Conservation (phyloP, 78 protist genomes). For the Dictyostelium brefeldianum region DNA sequence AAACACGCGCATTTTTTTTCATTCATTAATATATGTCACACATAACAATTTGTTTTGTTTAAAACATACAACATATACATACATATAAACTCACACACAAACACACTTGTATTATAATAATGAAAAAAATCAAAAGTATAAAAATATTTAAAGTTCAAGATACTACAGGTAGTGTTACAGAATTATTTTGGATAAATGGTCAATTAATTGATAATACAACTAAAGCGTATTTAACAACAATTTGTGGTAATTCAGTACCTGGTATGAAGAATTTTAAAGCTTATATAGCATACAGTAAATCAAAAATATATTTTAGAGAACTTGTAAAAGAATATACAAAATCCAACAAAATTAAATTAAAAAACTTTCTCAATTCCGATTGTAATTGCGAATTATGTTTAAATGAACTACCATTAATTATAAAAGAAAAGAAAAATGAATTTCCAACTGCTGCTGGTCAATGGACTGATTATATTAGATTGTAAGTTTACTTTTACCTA, state of each 20-base stretch:
- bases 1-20: too few species aligned
- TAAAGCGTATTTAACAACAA: neutral
- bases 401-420: neutral
- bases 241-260: neutral
- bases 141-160: neutral
- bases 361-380: neutral
- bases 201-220: neutral
- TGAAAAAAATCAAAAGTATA: neutral
- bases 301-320: neutral
- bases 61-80: too few species aligned
- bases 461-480: neutral
- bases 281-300: neutral
- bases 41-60: too few species aligned
- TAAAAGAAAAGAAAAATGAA: neutral
- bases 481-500: neutral
- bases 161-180: neutral
- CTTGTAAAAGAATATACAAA: neutral
- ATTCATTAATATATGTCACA: too few species aligned
- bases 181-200: neutral
- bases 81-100: too few species aligned
- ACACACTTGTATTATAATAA: too few species aligned
- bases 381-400: neutral
- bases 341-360: neutral
- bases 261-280: too few species aligned
- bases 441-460: neutral